These are phyloP conservation scores for Geotrichum europaeum DNA, from an alignment of 1,139 yeast genomes.

Conservation along the genomic window DNA sequence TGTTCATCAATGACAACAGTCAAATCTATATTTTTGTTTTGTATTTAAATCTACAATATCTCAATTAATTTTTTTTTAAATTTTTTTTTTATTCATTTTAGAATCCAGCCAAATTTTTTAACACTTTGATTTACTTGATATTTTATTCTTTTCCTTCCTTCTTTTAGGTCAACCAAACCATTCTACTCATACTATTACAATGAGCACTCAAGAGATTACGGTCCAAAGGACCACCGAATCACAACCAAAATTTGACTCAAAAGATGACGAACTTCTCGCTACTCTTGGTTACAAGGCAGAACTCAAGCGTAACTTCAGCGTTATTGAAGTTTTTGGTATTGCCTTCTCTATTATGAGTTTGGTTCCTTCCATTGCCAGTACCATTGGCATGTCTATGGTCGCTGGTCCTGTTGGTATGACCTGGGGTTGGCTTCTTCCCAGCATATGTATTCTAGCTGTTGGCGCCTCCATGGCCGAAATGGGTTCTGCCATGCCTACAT, in stretches of 20 bases:
- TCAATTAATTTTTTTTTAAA: too few relatives aligned
- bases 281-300: constrained; percentile 67
- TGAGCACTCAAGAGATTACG: not conserved
- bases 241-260: not conserved
- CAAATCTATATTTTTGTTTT: too few relatives aligned
- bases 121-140: too few relatives aligned
- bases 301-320: constrained; percentile 57
- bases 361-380: constrained; percentile 55
- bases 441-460: constrained; percentile 43
- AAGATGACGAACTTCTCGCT: constrained; percentile 32
- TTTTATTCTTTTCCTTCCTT: too few relatives aligned
- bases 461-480: constrained; percentile 56
- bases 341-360: constrained; percentile 72
- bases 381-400: constrained; percentile 40
- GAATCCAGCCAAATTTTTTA: too few relatives aligned
- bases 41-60: too few relatives aligned
- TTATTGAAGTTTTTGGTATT: constrained; percentile 49
- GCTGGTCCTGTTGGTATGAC: constrained; percentile 55
- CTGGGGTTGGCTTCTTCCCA: constrained; percentile 61
- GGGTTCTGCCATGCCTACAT: constrained; percentile 62
- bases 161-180: too few relatives aligned
- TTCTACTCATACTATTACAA: not conserved
- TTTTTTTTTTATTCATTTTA: too few relatives aligned
- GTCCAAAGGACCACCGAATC: not conserved
- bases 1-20: too few relatives aligned